Percentiles rank a stretch among this genome's conserved stretches.
These are phyloP conservation scores for Fusarium sp. DNA, from an alignment of 2,329 filamentous ascomycete species.

Conservation along the genomic window DNA sequence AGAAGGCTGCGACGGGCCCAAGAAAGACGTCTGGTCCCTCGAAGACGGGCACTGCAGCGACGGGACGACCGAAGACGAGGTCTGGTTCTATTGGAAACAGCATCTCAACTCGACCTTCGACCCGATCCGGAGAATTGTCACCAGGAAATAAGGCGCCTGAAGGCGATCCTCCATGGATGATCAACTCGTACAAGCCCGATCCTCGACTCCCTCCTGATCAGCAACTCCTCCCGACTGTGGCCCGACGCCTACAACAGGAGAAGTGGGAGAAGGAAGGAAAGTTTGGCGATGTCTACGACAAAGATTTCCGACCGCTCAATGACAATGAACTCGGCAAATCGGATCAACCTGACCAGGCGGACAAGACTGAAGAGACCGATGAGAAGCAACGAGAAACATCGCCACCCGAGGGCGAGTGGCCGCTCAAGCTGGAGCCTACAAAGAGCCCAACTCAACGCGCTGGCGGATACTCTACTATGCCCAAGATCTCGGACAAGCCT, in stretches of 20 bases:
- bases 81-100: slow-evolving; percentile 62
- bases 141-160: slow-evolving; percentile 76
- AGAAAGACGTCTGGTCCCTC: slow-evolving; percentile 60
- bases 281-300: slow-evolving; percentile 86
- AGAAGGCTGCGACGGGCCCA: slow-evolving; percentile 56
- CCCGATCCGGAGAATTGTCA: slow-evolving; percentile 69
- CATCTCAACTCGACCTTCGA: slow-evolving; percentile 68
- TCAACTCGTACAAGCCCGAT: slow-evolving; percentile 95
- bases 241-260: slow-evolving; percentile 89
- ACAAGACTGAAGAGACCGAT: slow-evolving; percentile 39
- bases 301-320: slow-evolving; percentile 85
- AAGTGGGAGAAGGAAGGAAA: slow-evolving; percentile 95
- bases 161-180: slow-evolving; percentile 95
- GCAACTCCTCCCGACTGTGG: slow-evolving; percentile 94
- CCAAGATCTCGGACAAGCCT: slow-evolving; percentile 61
- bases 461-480: slow-evolving; percentile 72
- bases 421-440: slow-evolving; percentile 60
- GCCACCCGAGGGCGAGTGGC: slow-evolving; percentile 65
- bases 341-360: slow-evolving; percentile 59
- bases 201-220: slow-evolving; percentile 93
- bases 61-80: slow-evolving; percentile 71
- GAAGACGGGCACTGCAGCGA: slow-evolving; percentile 53
- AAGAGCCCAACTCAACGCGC: slow-evolving; percentile 61
- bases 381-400: slow-evolving; percentile 30
- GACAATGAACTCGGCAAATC: slow-evolving; percentile 67